These are phyloP conservation scores for Fusarium newnesense DNA, from an alignment of 2,329 filamentous ascomycete genomes.

Conservation along the genomic window DNA sequence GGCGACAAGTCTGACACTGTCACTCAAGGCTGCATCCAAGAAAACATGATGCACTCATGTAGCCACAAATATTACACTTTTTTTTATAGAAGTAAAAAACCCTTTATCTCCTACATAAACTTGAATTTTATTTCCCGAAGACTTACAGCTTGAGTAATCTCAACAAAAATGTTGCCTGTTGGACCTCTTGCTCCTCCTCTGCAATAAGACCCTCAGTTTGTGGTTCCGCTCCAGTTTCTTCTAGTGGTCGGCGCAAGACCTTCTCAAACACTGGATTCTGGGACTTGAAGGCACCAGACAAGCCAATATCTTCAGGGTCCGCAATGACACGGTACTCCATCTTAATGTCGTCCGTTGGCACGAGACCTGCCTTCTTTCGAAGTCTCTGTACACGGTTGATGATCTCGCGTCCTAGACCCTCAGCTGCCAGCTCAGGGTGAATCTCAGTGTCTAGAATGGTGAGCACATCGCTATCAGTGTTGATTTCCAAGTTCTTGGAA, in stretches of 20 bases:
- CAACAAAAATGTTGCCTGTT: constrained; percentile 83
- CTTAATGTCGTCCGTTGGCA: constrained; percentile 92
- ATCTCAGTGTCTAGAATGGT: constrained; percentile 87
- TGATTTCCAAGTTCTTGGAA: constrained; percentile 82
- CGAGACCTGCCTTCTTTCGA: constrained; percentile 91
- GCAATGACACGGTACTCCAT: constrained; percentile 90
- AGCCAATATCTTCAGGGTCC: constrained; percentile 80
- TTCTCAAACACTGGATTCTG: constrained; percentile 79
- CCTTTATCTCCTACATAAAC: constrained; percentile 10
- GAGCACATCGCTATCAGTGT: constrained; percentile 89
- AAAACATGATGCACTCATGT: constrained; percentile 36
- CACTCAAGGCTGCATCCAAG: constrained; percentile 41
- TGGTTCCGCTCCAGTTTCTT: constrained; percentile 52
- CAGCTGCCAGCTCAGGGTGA: constrained; percentile 86
- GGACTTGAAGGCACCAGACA: constrained; percentile 75
- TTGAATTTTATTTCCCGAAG: not conserved
- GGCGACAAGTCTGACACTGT: not conserved
- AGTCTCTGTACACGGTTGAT: constrained; percentile 93
- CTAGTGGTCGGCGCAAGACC: constrained; percentile 79
- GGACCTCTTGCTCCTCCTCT: constrained; percentile 87
- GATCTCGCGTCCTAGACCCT: constrained; percentile 90
- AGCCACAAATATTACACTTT: constrained; percentile 7
- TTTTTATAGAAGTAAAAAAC: not conserved
- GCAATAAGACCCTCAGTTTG: constrained; percentile 65
- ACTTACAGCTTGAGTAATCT: constrained; percentile 77